These are phyloP conservation scores for Populus nigra DNA, from an alignment of 345 rosid species.

Conservation along the genomic window DNA sequence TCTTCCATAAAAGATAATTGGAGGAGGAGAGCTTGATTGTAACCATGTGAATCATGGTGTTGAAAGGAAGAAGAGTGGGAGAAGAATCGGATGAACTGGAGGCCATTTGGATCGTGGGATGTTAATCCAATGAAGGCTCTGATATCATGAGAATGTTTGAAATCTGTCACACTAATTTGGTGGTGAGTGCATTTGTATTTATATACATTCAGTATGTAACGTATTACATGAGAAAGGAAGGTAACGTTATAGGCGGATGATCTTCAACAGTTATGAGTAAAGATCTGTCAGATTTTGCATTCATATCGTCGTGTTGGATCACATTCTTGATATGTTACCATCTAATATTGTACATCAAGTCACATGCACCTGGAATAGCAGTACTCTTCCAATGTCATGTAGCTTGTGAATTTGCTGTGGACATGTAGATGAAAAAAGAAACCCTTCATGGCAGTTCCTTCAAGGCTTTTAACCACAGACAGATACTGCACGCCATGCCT, in stretches of 20 bases:
- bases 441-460: not conserved
- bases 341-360: not conserved
- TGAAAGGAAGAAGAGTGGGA: too few species aligned
- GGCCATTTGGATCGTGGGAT: too few species aligned
- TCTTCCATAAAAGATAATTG: not conserved
- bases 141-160: too few species aligned
- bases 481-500: not conserved
- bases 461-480: not conserved
- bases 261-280: too few species aligned
- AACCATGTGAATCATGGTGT: not conserved
- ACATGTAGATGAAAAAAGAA: not conserved
- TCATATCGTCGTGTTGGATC: not conserved
- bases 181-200: too few species aligned
- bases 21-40: not conserved
- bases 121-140: too few species aligned
- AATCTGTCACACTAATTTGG: too few species aligned
- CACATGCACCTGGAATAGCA: not conserved
- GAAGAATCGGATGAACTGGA: too few species aligned
- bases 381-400: not conserved
- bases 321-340: not conserved
- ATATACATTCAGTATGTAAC: too few species aligned
- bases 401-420: not conserved
- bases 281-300: not conserved
- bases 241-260: too few species aligned
- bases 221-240: too few species aligned